Evolutionary conservation across 192 early-diverging fungal species (phyloP).

Genomic region (Hyaloraphidium curvatum): DNA sequence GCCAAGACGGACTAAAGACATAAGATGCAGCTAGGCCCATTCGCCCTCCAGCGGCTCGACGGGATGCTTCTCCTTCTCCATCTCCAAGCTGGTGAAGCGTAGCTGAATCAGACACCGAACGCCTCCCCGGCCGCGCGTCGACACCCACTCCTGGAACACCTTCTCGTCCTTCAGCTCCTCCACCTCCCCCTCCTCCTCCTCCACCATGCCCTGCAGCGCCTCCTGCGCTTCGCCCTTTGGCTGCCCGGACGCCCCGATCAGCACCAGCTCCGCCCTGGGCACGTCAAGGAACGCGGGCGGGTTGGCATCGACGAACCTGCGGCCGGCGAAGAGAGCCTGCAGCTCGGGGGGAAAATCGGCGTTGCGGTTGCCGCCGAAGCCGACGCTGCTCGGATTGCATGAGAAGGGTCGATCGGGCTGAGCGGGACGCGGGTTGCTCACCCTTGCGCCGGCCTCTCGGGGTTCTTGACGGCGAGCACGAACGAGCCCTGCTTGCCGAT

Average conservation of each 20-base stretch:
- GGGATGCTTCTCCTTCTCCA: conserved; percentile 7
- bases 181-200: conserved; percentile 14
- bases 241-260: conserved; percentile 19
- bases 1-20: too few relatives aligned
- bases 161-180: conserved; percentile 8
- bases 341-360: conserved; percentile 9
- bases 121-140: too few relatives aligned
- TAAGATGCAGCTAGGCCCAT: conserved; percentile 19
- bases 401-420: too few relatives aligned
- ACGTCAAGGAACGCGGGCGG: conserved; percentile 16
- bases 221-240: conserved; percentile 16
- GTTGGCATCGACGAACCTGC: conserved; percentile 13
- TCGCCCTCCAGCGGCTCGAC: conserved; percentile 12
- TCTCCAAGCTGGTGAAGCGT: too few relatives aligned
- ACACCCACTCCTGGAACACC: conserved; percentile 19
- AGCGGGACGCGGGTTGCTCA: too few relatives aligned
- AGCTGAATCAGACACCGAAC: too few relatives aligned
- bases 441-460: too few relatives aligned
- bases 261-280: conserved; percentile 13
- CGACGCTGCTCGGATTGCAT: conserved; percentile 6
- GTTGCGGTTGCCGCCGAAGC: conserved; percentile 9
- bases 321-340: conserved; percentile 7
- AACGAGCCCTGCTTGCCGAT: conserved; percentile 18
- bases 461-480: conserved; percentile 22
- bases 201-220: conserved; percentile 11